Percentiles rank a stretch among this genome's conserved stretches.
Evolutionary conservation across 2,329 filamentous ascomycete genomes (phyloP).

Genomic region (Colletotrichum magnum): DNA sequence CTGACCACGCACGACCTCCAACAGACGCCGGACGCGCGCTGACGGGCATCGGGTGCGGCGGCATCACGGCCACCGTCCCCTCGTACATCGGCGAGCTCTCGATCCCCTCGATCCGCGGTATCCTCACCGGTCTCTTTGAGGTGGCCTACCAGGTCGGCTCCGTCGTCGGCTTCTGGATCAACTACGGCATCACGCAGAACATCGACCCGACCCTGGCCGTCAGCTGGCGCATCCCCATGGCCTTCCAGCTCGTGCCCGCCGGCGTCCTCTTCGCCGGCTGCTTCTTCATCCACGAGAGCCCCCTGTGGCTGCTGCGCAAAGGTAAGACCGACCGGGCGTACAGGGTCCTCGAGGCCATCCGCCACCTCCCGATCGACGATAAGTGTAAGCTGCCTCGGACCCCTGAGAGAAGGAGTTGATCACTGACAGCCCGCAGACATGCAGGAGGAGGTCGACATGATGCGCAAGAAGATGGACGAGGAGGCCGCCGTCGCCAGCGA

Average conservation of each 20-base stretch:
- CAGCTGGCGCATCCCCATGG: slow-evolving; percentile 65
- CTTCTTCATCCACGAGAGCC: slow-evolving; percentile 52
- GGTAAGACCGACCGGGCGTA: slow-evolving; percentile 43
- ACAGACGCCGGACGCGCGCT: slow-evolving; percentile 65
- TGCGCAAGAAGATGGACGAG: slow-evolving; percentile 53
- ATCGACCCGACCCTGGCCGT: slow-evolving; percentile 50
- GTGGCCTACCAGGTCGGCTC: slow-evolving; percentile 68
- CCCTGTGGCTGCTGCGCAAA: slow-evolving; percentile 42
- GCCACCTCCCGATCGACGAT: slow-evolving; percentile 58
- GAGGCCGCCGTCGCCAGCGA: slow-evolving; percentile 49
- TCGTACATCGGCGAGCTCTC: slow-evolving; percentile 76
- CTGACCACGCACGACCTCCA: not conserved
- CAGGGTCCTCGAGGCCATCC: slow-evolving; percentile 57
- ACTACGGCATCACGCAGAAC: slow-evolving; percentile 58
- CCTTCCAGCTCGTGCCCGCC: slow-evolving; percentile 60
- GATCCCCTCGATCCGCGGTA: slow-evolving; percentile 69
- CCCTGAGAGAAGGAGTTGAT: no score
- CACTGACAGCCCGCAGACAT: slow-evolving; percentile 45
- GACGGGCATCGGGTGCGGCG: slow-evolving; percentile 69
- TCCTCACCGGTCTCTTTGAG: slow-evolving; percentile 67
- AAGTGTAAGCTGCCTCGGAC: no score
- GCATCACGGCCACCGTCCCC: slow-evolving; percentile 68
- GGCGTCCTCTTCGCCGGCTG: slow-evolving; percentile 59
- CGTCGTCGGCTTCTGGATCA: slow-evolving; percentile 67
- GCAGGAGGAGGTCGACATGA: slow-evolving; percentile 63